A percentile compares a stretch with the other conserved stretches of the same genome.
phyloP scores from a whole-genome alignment of 805 yeast genomes.

The Yarrowia porcina region DNA sequence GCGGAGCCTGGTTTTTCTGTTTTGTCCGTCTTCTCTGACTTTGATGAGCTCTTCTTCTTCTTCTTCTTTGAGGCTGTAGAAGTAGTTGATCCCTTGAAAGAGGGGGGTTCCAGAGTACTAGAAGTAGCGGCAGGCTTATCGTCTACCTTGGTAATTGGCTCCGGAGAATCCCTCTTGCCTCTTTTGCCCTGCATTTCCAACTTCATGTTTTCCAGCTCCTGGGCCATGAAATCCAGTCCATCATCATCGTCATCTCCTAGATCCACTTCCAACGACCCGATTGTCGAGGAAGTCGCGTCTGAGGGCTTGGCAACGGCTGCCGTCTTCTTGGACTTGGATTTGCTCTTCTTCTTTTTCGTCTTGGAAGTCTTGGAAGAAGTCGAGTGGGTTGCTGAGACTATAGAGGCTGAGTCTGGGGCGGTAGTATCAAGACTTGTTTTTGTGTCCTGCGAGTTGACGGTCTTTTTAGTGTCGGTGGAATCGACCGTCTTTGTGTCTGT shows the following conservation, averaged over 20 bases:
- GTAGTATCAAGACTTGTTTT: not conserved
- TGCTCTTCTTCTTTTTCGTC: slow-evolving; percentile 4
- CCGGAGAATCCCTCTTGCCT: not conserved
- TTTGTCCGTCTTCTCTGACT: not conserved
- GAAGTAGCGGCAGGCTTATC: not conserved
- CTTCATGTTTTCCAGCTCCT: slow-evolving; percentile 22
- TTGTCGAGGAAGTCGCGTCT: not conserved
- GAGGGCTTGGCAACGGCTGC: not conserved
- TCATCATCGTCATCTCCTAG: not conserved
- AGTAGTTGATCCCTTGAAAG: not conserved
- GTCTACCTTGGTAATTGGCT: not conserved
- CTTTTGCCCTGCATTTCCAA: slow-evolving; percentile 20
- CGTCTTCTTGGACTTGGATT: not conserved
- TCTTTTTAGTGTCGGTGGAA: not conserved
- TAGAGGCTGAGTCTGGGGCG: not conserved
- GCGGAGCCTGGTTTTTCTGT: not conserved
- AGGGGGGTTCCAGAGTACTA: not conserved
- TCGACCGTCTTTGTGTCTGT: slow-evolving; percentile 3
- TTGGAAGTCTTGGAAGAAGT: not conserved
- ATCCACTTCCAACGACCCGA: not conserved
- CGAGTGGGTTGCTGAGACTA: not conserved
- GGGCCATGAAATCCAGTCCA: slow-evolving; percentile 20
- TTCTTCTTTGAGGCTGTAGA: not conserved
- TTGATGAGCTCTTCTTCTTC: not conserved
- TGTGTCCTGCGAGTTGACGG: not conserved